These are phyloP conservation scores for Cladosporium austrohemisphaericum DNA, from an alignment of 2,329 filamentous ascomycete genomes.

Conservation along the genomic window DNA sequence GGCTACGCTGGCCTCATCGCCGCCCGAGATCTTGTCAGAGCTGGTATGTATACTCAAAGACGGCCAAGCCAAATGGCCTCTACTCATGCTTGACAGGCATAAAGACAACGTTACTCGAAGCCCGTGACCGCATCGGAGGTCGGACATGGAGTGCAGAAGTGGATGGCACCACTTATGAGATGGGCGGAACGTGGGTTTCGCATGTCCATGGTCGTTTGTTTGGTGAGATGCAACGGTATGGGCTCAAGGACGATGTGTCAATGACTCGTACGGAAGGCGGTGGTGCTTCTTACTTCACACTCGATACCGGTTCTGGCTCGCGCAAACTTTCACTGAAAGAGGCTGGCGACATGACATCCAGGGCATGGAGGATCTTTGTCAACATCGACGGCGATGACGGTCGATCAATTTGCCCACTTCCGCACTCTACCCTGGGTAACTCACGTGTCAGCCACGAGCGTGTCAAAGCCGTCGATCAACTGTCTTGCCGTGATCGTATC, in stretches of 20 bases:
- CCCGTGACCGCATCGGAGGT: slow-evolving; percentile 48
- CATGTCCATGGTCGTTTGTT: slow-evolving; percentile 31
- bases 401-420: not conserved
- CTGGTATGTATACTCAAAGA: slow-evolving; percentile 35
- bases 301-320: not conserved
- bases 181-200: slow-evolving; percentile 50
- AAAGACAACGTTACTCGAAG: slow-evolving; percentile 45
- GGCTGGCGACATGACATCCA: not conserved
- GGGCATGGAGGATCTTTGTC: not conserved
- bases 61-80: too few relatives aligned
- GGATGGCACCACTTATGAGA: slow-evolving; percentile 44
- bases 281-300: not conserved
- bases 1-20: slow-evolving; percentile 44
- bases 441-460: not conserved
- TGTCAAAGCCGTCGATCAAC: not conserved
- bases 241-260: slow-evolving; percentile 12
- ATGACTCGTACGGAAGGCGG: not conserved
- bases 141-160: slow-evolving; percentile 47
- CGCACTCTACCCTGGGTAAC: not conserved
- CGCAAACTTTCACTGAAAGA: not conserved
- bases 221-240: slow-evolving; percentile 30
- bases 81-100: slow-evolving; percentile 18
- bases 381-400: slow-evolving; percentile 9
- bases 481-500: not conserved
- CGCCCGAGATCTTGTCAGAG: slow-evolving; percentile 39